Percentiles rank a stretch among this genome's conserved stretches.
phyloP scores from a whole-genome alignment of 169 alveolate species.

The Cryptosporidium muris region DNA sequence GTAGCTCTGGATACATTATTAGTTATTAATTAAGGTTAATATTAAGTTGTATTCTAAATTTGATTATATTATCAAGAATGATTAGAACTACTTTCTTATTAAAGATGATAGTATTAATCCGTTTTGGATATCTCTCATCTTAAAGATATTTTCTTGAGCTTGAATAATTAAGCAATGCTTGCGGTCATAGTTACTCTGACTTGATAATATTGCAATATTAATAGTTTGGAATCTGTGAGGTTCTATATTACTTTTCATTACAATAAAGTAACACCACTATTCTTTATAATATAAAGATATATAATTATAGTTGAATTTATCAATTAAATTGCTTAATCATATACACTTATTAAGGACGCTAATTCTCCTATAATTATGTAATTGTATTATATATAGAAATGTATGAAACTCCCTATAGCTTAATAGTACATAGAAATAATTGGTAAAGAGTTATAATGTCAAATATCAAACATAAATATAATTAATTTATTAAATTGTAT shows the following conservation, averaged over 20 bases:
- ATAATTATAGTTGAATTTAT: no score
- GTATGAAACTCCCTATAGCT: not conserved
- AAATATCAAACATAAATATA: not conserved
- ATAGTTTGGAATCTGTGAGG: no score
- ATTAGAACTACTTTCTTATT: conserved; percentile 34
- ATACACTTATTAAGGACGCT: no score
- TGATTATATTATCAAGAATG: conserved; percentile 11
- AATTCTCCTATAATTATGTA: no score
- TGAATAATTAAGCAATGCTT: conserved; percentile 20
- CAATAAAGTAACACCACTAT: no score
- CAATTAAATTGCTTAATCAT: no score
- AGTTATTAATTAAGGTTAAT: no score
- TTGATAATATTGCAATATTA: not conserved
- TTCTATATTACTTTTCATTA: no score
- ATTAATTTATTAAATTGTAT: conserved; percentile 2
- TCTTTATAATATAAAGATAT: no score
- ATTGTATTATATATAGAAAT: no score
- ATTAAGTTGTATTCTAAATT: no score
- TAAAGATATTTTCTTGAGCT: not conserved
- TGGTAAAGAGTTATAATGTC: not conserved
- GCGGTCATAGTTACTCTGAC: conserved; percentile 73
- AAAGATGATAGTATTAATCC: conserved; percentile 66
- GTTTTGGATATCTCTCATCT: conserved; percentile 16
- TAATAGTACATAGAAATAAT: not conserved
- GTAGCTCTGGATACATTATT: no score